These are phyloP conservation scores for Phytopythium boreale DNA, from an alignment of 352 stramenopile genomes.

Conservation along the genomic window DNA sequence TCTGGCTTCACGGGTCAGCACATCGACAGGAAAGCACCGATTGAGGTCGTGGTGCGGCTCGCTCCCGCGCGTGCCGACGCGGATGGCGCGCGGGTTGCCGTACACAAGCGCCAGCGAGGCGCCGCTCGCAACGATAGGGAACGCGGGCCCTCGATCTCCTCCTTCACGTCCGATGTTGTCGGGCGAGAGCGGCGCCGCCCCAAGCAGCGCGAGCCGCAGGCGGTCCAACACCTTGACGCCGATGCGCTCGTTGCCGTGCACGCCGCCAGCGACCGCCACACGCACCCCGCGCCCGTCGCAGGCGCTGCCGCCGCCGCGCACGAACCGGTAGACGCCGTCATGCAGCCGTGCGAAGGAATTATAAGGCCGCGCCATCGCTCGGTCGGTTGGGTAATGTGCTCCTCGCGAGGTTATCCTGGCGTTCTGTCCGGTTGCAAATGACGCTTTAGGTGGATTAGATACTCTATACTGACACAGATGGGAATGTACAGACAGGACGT, in stretches of 20 bases:
- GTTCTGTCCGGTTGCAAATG: not conserved
- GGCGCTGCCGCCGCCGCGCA: slow-evolving; percentile 7
- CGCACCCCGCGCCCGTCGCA: slow-evolving; percentile 7
- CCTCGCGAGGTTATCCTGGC: no score
- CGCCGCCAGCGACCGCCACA: slow-evolving; percentile 62
- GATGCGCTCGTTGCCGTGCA: slow-evolving; percentile 79
- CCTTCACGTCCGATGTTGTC: slow-evolving; percentile 1
- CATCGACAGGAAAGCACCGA: slow-evolving; percentile 49
- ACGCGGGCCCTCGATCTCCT: not conserved
- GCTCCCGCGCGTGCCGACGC: slow-evolving; percentile 48
- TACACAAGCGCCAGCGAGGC: slow-evolving; percentile 58
- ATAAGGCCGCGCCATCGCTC: not conserved
- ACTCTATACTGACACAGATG: not conserved
- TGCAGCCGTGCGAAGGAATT: slow-evolving; percentile 29
- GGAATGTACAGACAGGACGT: not conserved
- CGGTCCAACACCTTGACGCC: slow-evolving; percentile 57
- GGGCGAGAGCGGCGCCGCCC: slow-evolving; percentile 16
- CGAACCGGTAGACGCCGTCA: slow-evolving; percentile 51
- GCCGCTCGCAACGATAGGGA: slow-evolving; percentile 26
- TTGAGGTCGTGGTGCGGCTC: slow-evolving; percentile 61
- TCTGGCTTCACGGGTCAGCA: slow-evolving; percentile 14
- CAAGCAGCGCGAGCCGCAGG: slow-evolving; percentile 45
- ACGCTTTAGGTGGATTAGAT: not conserved
- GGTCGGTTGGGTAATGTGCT: not conserved
- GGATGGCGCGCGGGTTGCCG: slow-evolving; percentile 53